These are phyloP conservation scores for Pueraria montana DNA, from an alignment of 306 rosid species.

Conservation along the genomic window DNA sequence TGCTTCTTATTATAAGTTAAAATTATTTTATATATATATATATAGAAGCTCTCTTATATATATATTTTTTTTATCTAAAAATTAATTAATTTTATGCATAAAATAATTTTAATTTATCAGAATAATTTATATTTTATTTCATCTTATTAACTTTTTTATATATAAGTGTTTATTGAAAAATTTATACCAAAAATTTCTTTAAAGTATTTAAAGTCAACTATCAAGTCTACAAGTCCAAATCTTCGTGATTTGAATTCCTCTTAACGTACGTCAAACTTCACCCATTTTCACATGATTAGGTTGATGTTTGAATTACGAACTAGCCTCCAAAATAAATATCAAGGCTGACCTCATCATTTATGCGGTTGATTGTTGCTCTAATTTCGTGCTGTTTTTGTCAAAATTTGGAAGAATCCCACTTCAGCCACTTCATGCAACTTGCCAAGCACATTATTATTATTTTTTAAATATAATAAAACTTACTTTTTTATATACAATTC, in stretches of 20 bases:
- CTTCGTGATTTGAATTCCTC: background rate
- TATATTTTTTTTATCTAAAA: no score
- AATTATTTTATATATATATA: no score
- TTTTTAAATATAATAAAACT: background rate
- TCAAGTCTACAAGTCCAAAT: background rate
- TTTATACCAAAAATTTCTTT: background rate
- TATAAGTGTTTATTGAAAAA: background rate
- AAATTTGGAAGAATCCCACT: conserved; percentile 17
- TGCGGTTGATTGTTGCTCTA: conserved; percentile 1
- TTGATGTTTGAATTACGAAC: conserved; percentile 18
- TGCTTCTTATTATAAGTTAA: no score
- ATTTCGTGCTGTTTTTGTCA: conserved; percentile 28
- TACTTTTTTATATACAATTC: background rate
- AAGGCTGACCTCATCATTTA: conserved; percentile 13
- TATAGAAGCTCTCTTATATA: no score
- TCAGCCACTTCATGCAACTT: conserved; percentile 11
- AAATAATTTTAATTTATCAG: no score
- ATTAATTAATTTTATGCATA: no score
- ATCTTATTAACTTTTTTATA: background rate
- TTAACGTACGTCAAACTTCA: conserved; percentile 11
- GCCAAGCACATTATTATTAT: background rate
- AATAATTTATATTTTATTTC: no score
- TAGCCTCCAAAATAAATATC: conserved; percentile 1
- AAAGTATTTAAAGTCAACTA: background rate
- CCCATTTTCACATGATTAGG: conserved; percentile 15